phyloP scores from a whole-genome alignment of 2,329 filamentous ascomycete genomes.

The Ceratocystis diversiconidia region DNA sequence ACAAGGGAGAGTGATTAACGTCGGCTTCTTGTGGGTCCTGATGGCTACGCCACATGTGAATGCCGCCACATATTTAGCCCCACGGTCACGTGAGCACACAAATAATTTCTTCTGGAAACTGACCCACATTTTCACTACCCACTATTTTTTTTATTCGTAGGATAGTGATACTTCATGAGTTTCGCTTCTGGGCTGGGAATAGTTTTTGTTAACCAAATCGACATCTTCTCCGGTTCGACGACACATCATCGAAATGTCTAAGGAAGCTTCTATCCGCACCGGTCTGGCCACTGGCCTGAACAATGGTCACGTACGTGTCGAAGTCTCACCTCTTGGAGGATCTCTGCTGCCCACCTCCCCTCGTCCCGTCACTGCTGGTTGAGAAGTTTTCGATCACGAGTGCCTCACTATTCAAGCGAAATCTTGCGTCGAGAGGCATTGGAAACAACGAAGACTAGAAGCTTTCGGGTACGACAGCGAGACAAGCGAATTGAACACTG shows the following conservation, averaged over 20 bases:
- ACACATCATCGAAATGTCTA: slow-evolving; percentile 36
- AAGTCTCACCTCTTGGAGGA: slow-evolving; percentile 63
- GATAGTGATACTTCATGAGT: slow-evolving; percentile 5
- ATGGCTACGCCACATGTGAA: not conserved
- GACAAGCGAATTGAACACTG: slow-evolving; percentile 12
- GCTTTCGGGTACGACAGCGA: slow-evolving; percentile 20
- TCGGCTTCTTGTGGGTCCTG: too few relatives aligned
- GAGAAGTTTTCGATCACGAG: not conserved
- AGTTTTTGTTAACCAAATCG: slow-evolving; percentile 23
- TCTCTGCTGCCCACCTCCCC: slow-evolving; percentile 36
- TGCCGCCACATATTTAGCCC: slow-evolving; percentile 6
- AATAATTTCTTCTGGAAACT: not conserved
- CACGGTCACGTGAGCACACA: slow-evolving; percentile 15
- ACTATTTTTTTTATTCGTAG: slow-evolving; percentile 11
- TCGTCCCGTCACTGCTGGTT: slow-evolving; percentile 1
- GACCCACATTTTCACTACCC: slow-evolving; percentile 13
- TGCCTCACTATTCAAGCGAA: slow-evolving; percentile 13
- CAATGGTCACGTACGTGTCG: slow-evolving; percentile 48
- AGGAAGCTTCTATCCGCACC: slow-evolving; percentile 42
- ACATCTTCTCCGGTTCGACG: slow-evolving; percentile 22
- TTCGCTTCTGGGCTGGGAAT: slow-evolving; percentile 10
- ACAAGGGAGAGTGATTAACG: not conserved
- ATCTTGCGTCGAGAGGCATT: not conserved
- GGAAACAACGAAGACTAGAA: slow-evolving; percentile 20
- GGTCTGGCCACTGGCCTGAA: slow-evolving; percentile 49